Evolutionary conservation across 345 rosid genomes (phyloP).

Genomic region (Laguncularia racemosa): DNA sequence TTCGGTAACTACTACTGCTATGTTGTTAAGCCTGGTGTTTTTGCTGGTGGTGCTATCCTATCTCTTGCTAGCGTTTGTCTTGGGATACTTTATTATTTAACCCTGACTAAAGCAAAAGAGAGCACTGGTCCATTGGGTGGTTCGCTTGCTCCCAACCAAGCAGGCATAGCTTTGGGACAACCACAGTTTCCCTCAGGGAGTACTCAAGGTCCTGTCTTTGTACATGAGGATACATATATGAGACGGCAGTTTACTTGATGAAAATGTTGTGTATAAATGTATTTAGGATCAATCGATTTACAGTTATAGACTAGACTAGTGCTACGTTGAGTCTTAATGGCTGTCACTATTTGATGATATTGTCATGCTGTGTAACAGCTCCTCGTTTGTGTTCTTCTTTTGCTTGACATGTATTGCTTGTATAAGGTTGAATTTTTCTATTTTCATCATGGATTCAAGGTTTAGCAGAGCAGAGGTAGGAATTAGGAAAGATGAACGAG

Average conservation of each 20-base stretch:
- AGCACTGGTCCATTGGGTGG: slow-evolving; percentile 15
- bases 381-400: too few species aligned
- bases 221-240: slow-evolving; percentile 70
- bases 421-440: too few species aligned
- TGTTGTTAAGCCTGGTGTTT: slow-evolving; percentile 78
- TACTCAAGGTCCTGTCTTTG: slow-evolving; percentile 60
- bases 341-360: too few species aligned
- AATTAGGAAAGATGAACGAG: too few species aligned
- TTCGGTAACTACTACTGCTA: slow-evolving; percentile 55
- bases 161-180: slow-evolving; percentile 66
- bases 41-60: slow-evolving; percentile 62
- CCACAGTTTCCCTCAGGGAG: slow-evolving; percentile 53
- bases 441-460: too few species aligned
- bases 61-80: slow-evolving; percentile 48
- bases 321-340: too few species aligned
- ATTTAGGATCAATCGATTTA: too few species aligned
- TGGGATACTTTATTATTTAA: slow-evolving; percentile 64
- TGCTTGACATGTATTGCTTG: too few species aligned
- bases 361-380: too few species aligned
- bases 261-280: too few species aligned
- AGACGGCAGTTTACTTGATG: slow-evolving; percentile 61
- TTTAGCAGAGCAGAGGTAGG: too few species aligned
- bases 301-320: too few species aligned
- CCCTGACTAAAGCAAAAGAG: slow-evolving; percentile 37
- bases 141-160: slow-evolving; percentile 17